phyloP scores from a whole-genome alignment of 2,329 filamentous ascomycete species.

The Trichoderma asperellum region DNA sequence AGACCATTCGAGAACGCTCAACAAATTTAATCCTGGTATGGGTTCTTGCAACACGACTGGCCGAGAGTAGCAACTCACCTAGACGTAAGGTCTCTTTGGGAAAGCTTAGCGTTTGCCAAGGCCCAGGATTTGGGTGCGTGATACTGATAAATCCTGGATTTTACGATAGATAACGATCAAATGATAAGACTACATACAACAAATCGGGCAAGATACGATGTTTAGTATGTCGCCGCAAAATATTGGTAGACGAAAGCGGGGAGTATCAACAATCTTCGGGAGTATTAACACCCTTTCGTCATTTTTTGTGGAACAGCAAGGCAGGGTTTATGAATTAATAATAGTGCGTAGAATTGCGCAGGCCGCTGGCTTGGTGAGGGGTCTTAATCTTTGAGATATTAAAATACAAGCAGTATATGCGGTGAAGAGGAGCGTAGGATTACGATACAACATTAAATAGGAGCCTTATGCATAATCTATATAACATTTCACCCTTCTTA shows the following conservation, averaged over 20 bases:
- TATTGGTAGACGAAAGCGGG: conserved; percentile 1
- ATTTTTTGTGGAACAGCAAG: background rate
- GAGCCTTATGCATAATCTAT: background rate
- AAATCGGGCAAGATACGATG: background rate
- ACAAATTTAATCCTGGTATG: background rate
- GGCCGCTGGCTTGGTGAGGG: too few species aligned
- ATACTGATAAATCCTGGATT: background rate
- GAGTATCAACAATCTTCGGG: background rate
- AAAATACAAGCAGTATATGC: background rate
- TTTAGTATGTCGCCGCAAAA: background rate
- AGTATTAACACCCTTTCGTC: background rate
- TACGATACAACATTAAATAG: background rate
- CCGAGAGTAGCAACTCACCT: background rate
- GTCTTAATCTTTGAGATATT: background rate
- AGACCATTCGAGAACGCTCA: conserved; percentile 1
- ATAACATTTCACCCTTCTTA: background rate
- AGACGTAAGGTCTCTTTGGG: background rate
- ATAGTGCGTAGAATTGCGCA: too few species aligned
- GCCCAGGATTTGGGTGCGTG: background rate
- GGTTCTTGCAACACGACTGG: background rate
- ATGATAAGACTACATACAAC: conserved; percentile 6
- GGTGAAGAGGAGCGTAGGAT: background rate
- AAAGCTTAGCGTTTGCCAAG: conserved; percentile 1
- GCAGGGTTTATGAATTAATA: background rate
- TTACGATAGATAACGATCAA: background rate